Base-by-base conservation (phyloP, 2,329 filamentous ascomycete genomes). In the Cladosporium sp. region DNA sequence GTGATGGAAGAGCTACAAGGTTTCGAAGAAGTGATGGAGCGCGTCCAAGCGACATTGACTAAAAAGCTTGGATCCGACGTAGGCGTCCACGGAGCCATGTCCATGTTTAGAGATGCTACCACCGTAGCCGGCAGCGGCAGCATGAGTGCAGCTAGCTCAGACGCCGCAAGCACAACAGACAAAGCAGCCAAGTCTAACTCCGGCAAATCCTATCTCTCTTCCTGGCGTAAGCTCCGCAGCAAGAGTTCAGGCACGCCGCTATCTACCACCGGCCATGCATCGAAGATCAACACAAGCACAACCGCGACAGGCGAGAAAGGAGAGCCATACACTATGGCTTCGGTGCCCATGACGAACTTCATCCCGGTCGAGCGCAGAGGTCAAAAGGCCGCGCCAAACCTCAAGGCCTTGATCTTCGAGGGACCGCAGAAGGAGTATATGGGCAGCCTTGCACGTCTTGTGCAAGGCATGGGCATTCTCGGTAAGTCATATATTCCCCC, bases 31-130 rank as follows among this genome's bases (percentile, higher is more conserved):
- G 83, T 97, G 28, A 80, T 99, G 28, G 93, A 97, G 68, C 89
- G 93, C 70, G 89, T 92, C 0, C 92, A 97, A 71, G 75, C 80
- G 0, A 80, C 82, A 3, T 77, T 97, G 40, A 77, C 83, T 4
- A 93, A 95, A 70, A 96, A 91, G 68, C 82, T 99, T 3, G 93
- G 94, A n/a, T 90, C 81, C 67, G 94, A 99, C 63, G 94, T 99
- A 10, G 94, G 94, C 10, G 84, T 92, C 2, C 86, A 93, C 58
- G 84, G 87, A 4, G 82, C 87, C 2, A 80, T 83, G n/a, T 74
- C 81, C 0, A 77, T 95, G 49, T 96, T 95, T 76, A 91, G 87
- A 69, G 87, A 90, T 50, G 84, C 78, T 76, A 64, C 19, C 65
- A 65, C 35, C 61, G 69, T 48, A 13, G 52, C 40, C 20, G 53